Conservation (phyloP, 2,329 filamentous ascomycete genomes). For the Tolypocladium sp. region DNA sequence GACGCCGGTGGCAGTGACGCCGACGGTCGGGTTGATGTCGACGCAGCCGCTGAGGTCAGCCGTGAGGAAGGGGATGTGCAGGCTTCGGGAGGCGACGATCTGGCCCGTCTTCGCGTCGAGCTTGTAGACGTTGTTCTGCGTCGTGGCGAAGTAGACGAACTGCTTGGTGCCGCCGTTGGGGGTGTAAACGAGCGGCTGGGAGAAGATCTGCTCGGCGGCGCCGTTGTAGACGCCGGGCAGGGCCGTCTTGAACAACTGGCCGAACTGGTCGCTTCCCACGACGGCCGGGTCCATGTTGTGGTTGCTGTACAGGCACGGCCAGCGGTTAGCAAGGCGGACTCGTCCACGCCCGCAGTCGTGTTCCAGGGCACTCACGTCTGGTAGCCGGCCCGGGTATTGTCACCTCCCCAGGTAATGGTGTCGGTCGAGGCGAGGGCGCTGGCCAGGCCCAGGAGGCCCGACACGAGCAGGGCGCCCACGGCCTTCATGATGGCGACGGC, state of each 20-base stretch:
- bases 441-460: slow-evolving; percentile 22
- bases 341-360: background rate
- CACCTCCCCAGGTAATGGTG: slow-evolving; percentile 51
- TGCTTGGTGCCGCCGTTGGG: slow-evolving; percentile 34
- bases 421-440: slow-evolving; percentile 34
- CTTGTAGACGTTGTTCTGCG: slow-evolving; percentile 49
- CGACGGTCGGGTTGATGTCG: slow-evolving; percentile 37
- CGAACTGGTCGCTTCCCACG: slow-evolving; percentile 45
- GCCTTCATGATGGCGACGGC: slow-evolving; percentile 13
- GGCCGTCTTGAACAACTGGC: slow-evolving; percentile 40
- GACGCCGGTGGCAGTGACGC: slow-evolving; percentile 35
- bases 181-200: slow-evolving; percentile 41
- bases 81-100: slow-evolving; percentile 36
- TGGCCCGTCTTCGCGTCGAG: slow-evolving; percentile 44
- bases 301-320: slow-evolving; percentile 23
- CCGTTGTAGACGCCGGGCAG: slow-evolving; percentile 44
- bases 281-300: slow-evolving; percentile 55
- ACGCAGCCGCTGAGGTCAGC: slow-evolving; percentile 38
- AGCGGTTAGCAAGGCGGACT: background rate
- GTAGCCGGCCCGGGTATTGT: slow-evolving; percentile 44
- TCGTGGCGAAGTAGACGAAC: slow-evolving; percentile 46
- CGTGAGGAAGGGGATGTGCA: slow-evolving; percentile 39
- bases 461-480: slow-evolving; percentile 16
- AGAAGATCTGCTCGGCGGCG: slow-evolving; percentile 41
- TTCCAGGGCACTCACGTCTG: slow-evolving; percentile 31